phyloP scores from a whole-genome alignment of 768 basidiomycete genomes.

The Tylopilus cervinicoccineus region DNA sequence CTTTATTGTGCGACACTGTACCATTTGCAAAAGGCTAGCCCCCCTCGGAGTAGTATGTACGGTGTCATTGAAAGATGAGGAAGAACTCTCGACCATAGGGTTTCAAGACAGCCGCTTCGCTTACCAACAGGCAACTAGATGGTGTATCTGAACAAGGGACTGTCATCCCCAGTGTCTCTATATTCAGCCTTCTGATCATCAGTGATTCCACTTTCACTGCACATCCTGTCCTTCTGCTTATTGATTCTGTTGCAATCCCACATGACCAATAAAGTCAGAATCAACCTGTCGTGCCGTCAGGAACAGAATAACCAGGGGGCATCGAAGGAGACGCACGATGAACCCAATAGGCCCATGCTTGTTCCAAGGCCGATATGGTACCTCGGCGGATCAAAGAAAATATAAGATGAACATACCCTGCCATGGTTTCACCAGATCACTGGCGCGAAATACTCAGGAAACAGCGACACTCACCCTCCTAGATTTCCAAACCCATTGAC shows the following conservation, averaged over 20 bases:
- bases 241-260: constrained; percentile 46
- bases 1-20: no score
- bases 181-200: constrained; percentile 37
- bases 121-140: constrained; percentile 5
- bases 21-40: no score
- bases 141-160: constrained; percentile 49
- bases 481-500: constrained; percentile 53
- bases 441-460: background rate
- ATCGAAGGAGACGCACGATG: constrained; percentile 17
- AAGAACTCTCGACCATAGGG: background rate
- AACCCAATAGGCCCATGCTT: constrained; percentile 24
- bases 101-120: background rate
- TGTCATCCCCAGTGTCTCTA: constrained; percentile 44
- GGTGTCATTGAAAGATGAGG: no score
- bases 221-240: constrained; percentile 40
- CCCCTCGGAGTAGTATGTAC: no score
- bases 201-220: constrained; percentile 41
- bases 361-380: constrained; percentile 33
- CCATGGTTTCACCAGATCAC: background rate
- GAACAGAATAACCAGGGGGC: constrained; percentile 17
- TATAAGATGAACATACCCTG: constrained; percentile 39
- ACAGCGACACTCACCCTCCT: constrained; percentile 40
- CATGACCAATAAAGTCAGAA: constrained; percentile 38
- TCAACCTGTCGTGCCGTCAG: constrained; percentile 33
- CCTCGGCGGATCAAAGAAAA: constrained; percentile 37